These are phyloP conservation scores for Erigeron canadensis DNA, from an alignment of 129 eudicot genomes.

Conservation along the genomic window DNA sequence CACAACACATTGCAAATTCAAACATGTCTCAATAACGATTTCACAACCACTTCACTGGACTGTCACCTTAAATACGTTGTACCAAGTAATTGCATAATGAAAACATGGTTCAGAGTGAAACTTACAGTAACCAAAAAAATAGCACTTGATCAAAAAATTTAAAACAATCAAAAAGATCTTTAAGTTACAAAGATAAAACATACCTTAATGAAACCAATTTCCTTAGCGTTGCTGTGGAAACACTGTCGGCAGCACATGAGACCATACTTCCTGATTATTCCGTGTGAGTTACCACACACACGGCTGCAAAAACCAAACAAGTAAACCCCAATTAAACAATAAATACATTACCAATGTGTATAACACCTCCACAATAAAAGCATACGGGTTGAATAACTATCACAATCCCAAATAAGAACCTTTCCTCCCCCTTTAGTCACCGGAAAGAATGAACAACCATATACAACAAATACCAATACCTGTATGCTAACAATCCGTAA, in stretches of 20 bases:
- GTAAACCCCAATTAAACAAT: not conserved
- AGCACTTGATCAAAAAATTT: not conserved
- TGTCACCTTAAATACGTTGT: not conserved
- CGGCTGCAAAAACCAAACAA: constrained; percentile 48
- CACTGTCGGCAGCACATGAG: constrained; percentile 96
- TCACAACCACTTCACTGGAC: too few species aligned
- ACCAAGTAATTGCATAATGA: not conserved
- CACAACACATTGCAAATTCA: too few species aligned
- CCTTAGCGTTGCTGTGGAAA: constrained; percentile 90
- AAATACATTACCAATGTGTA: not conserved
- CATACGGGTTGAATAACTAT: too few species aligned
- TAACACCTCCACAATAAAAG: not conserved
- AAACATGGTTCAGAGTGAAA: not conserved
- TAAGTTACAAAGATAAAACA: not conserved
- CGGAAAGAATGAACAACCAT: too few species aligned
- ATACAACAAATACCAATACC: too few species aligned
- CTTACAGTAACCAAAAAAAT: not conserved
- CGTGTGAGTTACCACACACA: constrained; percentile 88
- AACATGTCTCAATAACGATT: too few species aligned
- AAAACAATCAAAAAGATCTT: not conserved
- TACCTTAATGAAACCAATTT: constrained; percentile 93
- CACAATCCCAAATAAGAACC: too few species aligned
- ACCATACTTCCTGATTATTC: constrained; percentile 71
- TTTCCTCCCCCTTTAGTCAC: too few species aligned
- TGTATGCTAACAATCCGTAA: too few species aligned